Evolutionary conservation across 1,284 basidiomycete species (phyloP), one percentile per base, ranked within the genome.

Genomic region (Moesziomyces sp.): DNA sequence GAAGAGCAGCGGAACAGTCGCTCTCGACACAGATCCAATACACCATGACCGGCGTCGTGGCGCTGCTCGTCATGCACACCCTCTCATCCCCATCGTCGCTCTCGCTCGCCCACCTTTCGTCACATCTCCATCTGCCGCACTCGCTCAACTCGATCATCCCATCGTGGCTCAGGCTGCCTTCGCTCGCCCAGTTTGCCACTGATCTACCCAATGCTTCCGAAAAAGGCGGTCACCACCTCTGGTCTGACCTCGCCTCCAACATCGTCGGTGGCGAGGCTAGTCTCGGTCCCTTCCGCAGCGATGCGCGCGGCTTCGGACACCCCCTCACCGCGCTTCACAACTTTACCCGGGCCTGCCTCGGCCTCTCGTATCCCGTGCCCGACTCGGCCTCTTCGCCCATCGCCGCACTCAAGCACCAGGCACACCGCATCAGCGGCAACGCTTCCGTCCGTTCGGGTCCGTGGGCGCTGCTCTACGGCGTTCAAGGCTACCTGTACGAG

Each of bases 261-360:
- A 11, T 67, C 11, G 40, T 58, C 19, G 49, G 30, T 30, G 30
- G 53, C 34, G 63, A 65, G 49, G 57, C 53, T 2, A 68, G 53
- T 35, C 56, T 69, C 7, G 76, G 78, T 44, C 78, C 78, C 5
- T 79, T 79, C 46, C 66, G 78, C 18, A 78, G 76, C 57, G 78
- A 79, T 28, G 78, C 78, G 0, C 63, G 68, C 16, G 78, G 78
- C 9, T 79, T 79, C 34, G 78, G 78, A 14, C 78, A 79, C 47
- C 78, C 78, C 13, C 62, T 79, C 24, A 78, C 76, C 9, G 77
- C 78, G 24, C 61, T 79, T 16, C 76, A 79, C 69, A 74, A 72
- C 60, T 78, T 79, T 21, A 79, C 78, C 5, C 58, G 66, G 11
- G 73, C 76, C 28, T 74, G 70, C 42, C 61, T 79, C 10, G 76